Base-by-base conservation (phyloP, 2,329 filamentous ascomycete genomes). In the Epichloe typhina region DNA sequence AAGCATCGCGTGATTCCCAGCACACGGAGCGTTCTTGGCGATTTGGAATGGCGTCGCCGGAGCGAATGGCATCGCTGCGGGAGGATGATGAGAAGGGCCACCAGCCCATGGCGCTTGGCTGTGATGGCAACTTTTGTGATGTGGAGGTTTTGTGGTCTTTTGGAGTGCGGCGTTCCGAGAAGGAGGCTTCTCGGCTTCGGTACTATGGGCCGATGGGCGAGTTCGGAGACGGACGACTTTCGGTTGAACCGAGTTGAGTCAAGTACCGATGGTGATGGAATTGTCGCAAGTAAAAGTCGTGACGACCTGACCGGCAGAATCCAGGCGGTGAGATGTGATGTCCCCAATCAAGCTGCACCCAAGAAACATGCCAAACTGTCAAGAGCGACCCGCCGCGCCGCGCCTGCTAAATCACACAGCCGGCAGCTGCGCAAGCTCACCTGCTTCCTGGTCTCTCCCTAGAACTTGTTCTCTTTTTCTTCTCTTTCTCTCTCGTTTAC, bases 1-100 rank as follows among this genome's bases (percentile, higher is more conserved):
- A 97, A 55, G 71, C 70, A 70, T 98, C 93, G 58, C 93, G 82
- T 45, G 86, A 83, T 61, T 88, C 85, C 86, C 91, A 98, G 79
- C 93, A 98, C 62, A 79, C 75, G 60, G 82, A 75, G 62, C 93
- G 84, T 66, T 90, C 86, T 56, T 77, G 80, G 56, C 91, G 84
- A 63, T 88, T 86, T n/a, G 93, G 93, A 5, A 90, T 88, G 61
- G 89, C 74, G 56, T 71, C 67, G 59, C 78, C 78, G 46, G 52
- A 50, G 52, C 52, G 52, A 36, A 54, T 54, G 61, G 90, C 74
- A 56, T 71, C 67, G 58, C 71, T 74, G 66, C 74, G 74, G 55
- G 72, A 66, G 50, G 67, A 57, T 52, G 67, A 62, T 54, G 69
- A 69, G 64, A 79, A 73, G 53, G 79, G 59, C 63, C 65, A 66